phyloP scores from a whole-genome alignment of 495 filamentous ascomycete species.

The Oleoguttula mirabilis region DNA sequence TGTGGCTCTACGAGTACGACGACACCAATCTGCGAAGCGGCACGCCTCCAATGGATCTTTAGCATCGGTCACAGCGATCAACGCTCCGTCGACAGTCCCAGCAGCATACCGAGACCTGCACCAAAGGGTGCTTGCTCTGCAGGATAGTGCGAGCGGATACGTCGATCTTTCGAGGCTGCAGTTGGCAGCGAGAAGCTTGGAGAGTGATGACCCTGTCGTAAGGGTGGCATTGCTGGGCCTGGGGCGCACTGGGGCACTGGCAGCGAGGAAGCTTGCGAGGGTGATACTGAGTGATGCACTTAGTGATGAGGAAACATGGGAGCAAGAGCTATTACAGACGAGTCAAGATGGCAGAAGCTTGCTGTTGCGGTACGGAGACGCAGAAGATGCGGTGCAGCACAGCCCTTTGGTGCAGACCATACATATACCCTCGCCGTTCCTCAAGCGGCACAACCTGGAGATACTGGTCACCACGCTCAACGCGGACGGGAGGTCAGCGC shows the following conservation, averaged over 20 bases:
- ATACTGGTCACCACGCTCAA: slow-evolving; percentile 56
- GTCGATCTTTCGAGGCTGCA: slow-evolving; percentile 66
- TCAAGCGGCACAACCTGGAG: slow-evolving; percentile 62
- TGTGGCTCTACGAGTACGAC: too few relatives aligned
- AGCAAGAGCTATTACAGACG: slow-evolving; percentile 43
- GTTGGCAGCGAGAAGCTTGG: slow-evolving; percentile 65
- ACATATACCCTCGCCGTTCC: slow-evolving; percentile 52
- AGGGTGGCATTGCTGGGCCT: slow-evolving; percentile 50
- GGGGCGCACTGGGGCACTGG: slow-evolving; percentile 9
- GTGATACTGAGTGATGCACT: slow-evolving; percentile 71
- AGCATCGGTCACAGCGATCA: slow-evolving; percentile 29
- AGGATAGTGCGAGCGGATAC: slow-evolving; percentile 49
- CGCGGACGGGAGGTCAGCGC: neutral
- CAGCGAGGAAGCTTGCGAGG: slow-evolving; percentile 50
- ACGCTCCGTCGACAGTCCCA: slow-evolving; percentile 25
- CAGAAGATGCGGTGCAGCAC: slow-evolving; percentile 28
- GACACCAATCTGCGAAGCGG: too few relatives aligned
- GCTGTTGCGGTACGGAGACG: slow-evolving; percentile 48
- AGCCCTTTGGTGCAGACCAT: slow-evolving; percentile 43
- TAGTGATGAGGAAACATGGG: slow-evolving; percentile 52
- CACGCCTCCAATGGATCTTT: slow-evolving; percentile 14
- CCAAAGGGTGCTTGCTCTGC: slow-evolving; percentile 47
- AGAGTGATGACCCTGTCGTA: slow-evolving; percentile 51
- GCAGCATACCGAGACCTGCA: slow-evolving; percentile 40
- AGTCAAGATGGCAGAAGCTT: slow-evolving; percentile 39